These are phyloP conservation scores for Pachyrhizus erosus DNA, from an alignment of 306 rosid species.

Conservation along the genomic window DNA sequence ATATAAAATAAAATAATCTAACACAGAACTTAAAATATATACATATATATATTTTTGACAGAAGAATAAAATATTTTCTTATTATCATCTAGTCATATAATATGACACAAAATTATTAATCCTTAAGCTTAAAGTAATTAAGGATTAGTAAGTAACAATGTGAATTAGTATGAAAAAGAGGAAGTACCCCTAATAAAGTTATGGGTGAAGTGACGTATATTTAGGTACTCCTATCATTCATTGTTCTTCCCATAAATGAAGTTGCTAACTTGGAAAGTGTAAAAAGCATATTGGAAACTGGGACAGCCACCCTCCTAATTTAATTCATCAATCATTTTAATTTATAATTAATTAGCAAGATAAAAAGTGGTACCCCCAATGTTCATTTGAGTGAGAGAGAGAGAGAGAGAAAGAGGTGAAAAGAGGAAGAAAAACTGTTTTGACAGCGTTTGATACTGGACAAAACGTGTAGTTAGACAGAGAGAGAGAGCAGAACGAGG, in stretches of 20 bases:
- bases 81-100: no score
- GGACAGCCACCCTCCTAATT: neutral
- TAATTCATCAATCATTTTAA: slow-evolving; percentile 25
- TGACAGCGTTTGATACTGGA: slow-evolving; percentile 41
- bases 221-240: neutral
- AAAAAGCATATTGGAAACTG: neutral
- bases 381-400: neutral
- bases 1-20: no score
- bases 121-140: no score
- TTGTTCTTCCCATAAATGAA: slow-evolving; percentile 5
- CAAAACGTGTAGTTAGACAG: slow-evolving; percentile 41
- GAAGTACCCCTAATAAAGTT: neutral
- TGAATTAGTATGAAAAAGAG: no score
- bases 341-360: neutral
- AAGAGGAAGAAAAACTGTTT: slow-evolving; percentile 26
- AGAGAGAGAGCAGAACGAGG: neutral
- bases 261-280: neutral
- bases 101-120: no score
- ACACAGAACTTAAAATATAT: no score
- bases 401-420: slow-evolving; percentile 11
- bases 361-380: neutral
- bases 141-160: no score
- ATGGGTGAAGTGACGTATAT: neutral
- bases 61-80: no score
- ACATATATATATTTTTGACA: no score